Percentiles rank a stretch among this genome's conserved stretches.
phyloP scores from a whole-genome alignment of 441 rosid species.

The Eutrema salsugineum region DNA sequence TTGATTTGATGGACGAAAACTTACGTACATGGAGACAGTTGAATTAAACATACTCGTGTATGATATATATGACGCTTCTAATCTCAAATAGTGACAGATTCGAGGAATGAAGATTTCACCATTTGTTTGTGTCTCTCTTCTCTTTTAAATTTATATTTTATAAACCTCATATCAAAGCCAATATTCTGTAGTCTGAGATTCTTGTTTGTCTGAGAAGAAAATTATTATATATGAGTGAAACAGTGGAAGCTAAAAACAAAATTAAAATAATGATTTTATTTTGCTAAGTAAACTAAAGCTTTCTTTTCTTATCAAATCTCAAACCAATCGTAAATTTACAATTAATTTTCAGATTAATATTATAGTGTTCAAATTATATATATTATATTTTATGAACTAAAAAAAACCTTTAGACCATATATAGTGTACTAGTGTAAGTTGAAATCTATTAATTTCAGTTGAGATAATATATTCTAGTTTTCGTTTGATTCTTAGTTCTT shows the following conservation, averaged over 20 bases:
- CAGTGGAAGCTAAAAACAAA: not conserved
- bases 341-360: not conserved
- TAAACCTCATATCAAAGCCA: not conserved
- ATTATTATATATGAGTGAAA: not conserved
- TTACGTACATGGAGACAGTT: slow-evolving; percentile 16
- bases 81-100: slow-evolving; percentile 21
- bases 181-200: not conserved
- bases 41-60: slow-evolving; percentile 20
- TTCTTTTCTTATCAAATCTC: not conserved
- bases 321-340: not conserved
- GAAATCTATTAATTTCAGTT: not conserved
- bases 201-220: not conserved
- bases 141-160: not conserved
- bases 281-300: not conserved
- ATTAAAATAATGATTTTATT: no score
- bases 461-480: not conserved
- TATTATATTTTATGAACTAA: not conserved
- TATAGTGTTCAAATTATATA: not conserved
- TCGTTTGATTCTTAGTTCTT: not conserved
- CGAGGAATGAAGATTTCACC: not conserved
- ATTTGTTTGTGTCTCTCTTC: not conserved
- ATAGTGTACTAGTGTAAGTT: not conserved
- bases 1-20: slow-evolving; percentile 30
- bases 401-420: not conserved
- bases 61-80: slow-evolving; percentile 11